These are phyloP conservation scores for Neofusicoccum umdonicola DNA, from an alignment of 2,329 filamentous ascomycete genomes.

Conservation along the genomic window DNA sequence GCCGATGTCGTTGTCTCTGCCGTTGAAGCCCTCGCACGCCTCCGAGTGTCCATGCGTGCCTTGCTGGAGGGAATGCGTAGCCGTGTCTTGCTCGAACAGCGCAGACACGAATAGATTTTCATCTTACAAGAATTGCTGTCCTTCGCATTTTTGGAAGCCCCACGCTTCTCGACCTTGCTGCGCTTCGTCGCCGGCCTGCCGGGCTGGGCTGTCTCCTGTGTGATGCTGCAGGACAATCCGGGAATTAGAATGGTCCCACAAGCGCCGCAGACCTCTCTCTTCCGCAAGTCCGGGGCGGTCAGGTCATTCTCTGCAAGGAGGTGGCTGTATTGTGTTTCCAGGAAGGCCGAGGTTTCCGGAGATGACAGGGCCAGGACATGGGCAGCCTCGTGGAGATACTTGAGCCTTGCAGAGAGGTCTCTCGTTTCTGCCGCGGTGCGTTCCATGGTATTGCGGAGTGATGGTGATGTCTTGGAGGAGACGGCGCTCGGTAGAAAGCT, in stretches of 20 bases:
- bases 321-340: conserved; percentile 30
- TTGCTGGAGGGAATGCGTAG: conserved; percentile 23
- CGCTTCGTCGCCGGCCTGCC: not conserved
- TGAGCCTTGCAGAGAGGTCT: conserved; percentile 22
- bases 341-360: conserved; percentile 32
- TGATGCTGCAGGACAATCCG: conserved; percentile 35
- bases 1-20: not conserved
- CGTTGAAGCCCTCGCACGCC: conserved; percentile 14
- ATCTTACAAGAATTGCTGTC: conserved; percentile 18
- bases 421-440: not conserved
- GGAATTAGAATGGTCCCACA: conserved; percentile 39
- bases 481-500: not conserved
- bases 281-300: conserved; percentile 22
- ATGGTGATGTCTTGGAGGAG: not conserved
- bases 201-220: conserved; percentile 16
- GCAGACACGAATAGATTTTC: conserved; percentile 29
- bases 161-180: not conserved
- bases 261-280: conserved; percentile 31
- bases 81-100: conserved; percentile 32
- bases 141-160: not conserved
- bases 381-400: conserved; percentile 35
- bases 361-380: conserved; percentile 30
- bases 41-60: conserved; percentile 24
- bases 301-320: conserved; percentile 28
- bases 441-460: not conserved